Base-by-base conservation (phyloP, 768 basidiomycete species). In the Phanerochaete sordida region DNA sequence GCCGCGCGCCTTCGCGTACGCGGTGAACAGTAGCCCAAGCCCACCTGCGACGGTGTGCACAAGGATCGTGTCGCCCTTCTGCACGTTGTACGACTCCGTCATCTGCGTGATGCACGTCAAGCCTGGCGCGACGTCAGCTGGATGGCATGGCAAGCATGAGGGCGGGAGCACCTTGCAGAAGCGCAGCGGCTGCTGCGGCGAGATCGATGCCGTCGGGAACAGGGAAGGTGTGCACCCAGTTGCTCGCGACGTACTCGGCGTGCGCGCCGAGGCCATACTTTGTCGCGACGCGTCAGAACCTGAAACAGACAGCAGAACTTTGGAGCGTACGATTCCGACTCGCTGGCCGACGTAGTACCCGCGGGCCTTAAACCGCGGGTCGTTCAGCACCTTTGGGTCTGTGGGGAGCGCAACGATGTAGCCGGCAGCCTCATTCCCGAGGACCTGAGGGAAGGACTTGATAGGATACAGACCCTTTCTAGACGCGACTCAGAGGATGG, bases 1-100 rank as follows among this genome's bases (percentile, higher is more conserved):
- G 5, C 96, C 96, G 21, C 84, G 77, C 46, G 78, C 76, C 69
- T 84, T 87, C 39, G 85, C 84, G 31, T 91, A 69, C 75, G 96
- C 88, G 9, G 83, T 77, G 57, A 87, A 79, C 30, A 88, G 69
- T 27, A 88, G 76, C 2, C 86, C 96, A 11, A 97, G 79, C 12
- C 95, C 95, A 31, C 96, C 96, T 0, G 96, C 95, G 33, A 96
- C 83, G 31, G 96, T 95, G 70, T 97, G 92, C 1, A 98, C 82
- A 51, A 96, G 80, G 57, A 95, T 85, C 49, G 77, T 81, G 67
- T 96, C 93, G 1, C 84, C 89, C 66, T 82, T 82, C 71, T 94
- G 81, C 58, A 95, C 90, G 46, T 85, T 74, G 72, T 98, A 91
- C 8, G 93, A 85, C 71, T 99, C 96, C 50, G 86, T 87, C 63